Conservation (phyloP, 192 early-diverging fungal genomes). For the Gigaspora rosea region DNA sequence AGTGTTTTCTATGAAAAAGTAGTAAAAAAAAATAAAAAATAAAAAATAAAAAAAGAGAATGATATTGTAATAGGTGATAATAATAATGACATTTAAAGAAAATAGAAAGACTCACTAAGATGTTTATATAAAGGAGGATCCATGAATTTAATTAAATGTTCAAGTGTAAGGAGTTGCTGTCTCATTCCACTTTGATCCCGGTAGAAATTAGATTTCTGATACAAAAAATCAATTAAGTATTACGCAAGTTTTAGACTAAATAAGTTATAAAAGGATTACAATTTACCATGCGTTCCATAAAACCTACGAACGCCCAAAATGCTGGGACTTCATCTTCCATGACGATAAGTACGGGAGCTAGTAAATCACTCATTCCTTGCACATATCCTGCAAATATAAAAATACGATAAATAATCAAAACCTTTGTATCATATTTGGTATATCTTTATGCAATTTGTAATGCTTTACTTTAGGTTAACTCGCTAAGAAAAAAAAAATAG, state of each 20-base stretch:
- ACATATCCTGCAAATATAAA: conserved; percentile 71
- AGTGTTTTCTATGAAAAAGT: conserved; percentile 51
- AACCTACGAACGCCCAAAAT: conserved; percentile 90
- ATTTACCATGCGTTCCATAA: conserved; percentile 86
- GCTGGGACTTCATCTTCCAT: conserved; percentile 86
- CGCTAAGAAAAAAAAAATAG: not conserved
- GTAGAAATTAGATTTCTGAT: conserved; percentile 81
- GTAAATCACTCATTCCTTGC: conserved; percentile 97
- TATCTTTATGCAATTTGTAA: too few relatives aligned
- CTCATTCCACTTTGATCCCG: conserved; percentile 96
- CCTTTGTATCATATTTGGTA: too few relatives aligned
- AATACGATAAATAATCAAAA: too few relatives aligned
- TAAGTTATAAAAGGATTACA: conserved; percentile 33
- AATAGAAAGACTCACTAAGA: conserved; percentile 52
- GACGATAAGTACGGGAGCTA: conserved; percentile 86
- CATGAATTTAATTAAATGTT: conserved; percentile 82
- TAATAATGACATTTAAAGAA: too few relatives aligned
- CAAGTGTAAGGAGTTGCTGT: conserved; percentile 77
- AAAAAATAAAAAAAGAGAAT: not conserved
- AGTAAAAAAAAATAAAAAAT: not conserved
- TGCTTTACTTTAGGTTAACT: too few relatives aligned
- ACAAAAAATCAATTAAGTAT: conserved; percentile 3
- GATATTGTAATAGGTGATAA: not conserved
- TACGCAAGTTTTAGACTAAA: not conserved
- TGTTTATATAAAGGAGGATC: conserved; percentile 85